These are phyloP conservation scores for Backusella luteola DNA, from an alignment of 192 early-diverging fungal species.

Conservation along the genomic window DNA sequence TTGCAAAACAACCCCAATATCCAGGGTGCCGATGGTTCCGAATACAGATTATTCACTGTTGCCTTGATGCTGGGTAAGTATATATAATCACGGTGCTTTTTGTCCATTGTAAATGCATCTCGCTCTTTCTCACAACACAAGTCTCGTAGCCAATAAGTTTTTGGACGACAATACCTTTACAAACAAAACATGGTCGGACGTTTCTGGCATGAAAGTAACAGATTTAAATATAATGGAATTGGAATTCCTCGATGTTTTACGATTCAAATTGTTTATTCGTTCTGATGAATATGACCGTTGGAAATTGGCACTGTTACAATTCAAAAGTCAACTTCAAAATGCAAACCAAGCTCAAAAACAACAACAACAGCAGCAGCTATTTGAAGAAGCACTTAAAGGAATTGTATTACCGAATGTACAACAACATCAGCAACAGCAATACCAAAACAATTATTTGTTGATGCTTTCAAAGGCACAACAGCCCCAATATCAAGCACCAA, in stretches of 20 bases:
- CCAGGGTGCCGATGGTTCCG: constrained; percentile 53
- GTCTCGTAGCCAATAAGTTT: constrained; percentile 67
- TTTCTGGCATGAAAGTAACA: constrained; percentile 77
- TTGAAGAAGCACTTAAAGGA: constrained; percentile 28
- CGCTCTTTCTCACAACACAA: not conserved
- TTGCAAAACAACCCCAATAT: constrained; percentile 38
- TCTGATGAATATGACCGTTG: constrained; percentile 67
- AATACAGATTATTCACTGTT: constrained; percentile 54
- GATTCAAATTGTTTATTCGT: constrained; percentile 72
- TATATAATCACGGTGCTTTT: not conserved
- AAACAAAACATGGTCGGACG: constrained; percentile 85
- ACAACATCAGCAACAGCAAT: constrained; percentile 21
- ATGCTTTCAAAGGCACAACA: constrained; percentile 34
- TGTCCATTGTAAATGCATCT: not conserved
- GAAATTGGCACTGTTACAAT: constrained; percentile 50
- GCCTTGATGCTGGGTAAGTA: constrained; percentile 48
- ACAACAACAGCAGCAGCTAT: constrained; percentile 28
- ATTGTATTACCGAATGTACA: constrained; percentile 14
- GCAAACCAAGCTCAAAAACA: constrained; percentile 28
- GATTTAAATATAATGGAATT: constrained; percentile 84
- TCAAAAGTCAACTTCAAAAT: constrained; percentile 30
- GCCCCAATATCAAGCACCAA: constrained; percentile 33
- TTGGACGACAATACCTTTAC: constrained; percentile 90
- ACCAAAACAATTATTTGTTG: constrained; percentile 22
- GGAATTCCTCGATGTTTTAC: constrained; percentile 75